A percentile compares a stretch with the other conserved stretches of the same genome.
Conservation (phyloP, 805 yeast species). For the Maudiozyma turicensis region DNA sequence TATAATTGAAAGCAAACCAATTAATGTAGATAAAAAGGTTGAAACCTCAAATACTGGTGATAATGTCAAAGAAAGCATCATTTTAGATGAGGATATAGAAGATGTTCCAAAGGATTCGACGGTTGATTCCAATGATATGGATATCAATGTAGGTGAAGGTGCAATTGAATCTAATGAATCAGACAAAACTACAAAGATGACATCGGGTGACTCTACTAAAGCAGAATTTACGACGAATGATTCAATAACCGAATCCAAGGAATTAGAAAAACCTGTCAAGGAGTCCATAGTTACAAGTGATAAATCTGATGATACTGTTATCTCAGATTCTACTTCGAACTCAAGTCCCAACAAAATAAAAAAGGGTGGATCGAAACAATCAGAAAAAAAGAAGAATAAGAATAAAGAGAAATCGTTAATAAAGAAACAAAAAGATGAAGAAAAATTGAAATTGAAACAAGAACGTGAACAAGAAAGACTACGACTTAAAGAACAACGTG, state of each 20-base stretch:
- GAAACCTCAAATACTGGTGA: background rate
- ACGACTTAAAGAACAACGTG: conserved; percentile 11
- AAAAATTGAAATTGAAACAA: conserved; percentile 9
- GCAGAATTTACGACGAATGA: too few relatives aligned
- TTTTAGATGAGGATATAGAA: background rate
- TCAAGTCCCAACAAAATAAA: conserved; percentile 6
- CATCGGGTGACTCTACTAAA: too few relatives aligned
- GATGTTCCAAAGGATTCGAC: background rate
- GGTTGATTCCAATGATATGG: background rate
- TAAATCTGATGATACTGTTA: too few relatives aligned
- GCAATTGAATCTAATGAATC: too few relatives aligned
- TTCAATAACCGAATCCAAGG: too few relatives aligned
- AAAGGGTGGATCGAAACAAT: conserved; percentile 23
- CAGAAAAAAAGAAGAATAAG: conserved; percentile 25
- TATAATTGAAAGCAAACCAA: background rate
- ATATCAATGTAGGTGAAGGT: background rate
- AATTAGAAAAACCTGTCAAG: too few relatives aligned
- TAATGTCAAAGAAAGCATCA: background rate
- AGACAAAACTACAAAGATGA: too few relatives aligned
- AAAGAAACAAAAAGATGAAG: conserved; percentile 17
- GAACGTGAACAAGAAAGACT: conserved; percentile 12
- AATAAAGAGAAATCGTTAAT: conserved; percentile 22
- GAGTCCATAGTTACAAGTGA: too few relatives aligned
- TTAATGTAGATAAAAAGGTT: too few relatives aligned
- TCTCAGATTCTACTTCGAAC: too few relatives aligned